Evolutionary conservation across 352 stramenopile species (phyloP).

Genomic region (Peronospora belbahrii): DNA sequence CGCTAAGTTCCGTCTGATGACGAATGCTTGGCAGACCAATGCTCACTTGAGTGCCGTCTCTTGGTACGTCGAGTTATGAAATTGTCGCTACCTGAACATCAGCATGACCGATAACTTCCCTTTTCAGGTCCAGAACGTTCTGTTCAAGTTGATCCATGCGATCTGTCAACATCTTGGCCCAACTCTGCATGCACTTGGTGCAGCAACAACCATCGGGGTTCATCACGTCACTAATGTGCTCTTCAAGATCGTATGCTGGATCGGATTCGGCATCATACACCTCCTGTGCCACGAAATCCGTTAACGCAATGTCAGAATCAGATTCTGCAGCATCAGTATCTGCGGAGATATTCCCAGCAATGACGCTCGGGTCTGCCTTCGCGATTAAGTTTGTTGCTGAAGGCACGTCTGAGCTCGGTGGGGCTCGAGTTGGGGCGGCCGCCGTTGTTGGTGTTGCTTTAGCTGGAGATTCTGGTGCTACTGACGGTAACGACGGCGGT

Average conservation of each 20-base stretch:
- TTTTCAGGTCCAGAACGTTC: constrained; percentile 16
- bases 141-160: constrained; percentile 25
- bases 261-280: constrained; percentile 3
- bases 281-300: not conserved
- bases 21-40: not conserved
- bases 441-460: not conserved
- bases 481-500: not conserved
- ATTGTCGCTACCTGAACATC: not conserved
- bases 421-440: not conserved
- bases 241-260: not conserved
- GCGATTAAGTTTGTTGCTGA: not conserved
- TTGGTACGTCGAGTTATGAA: not conserved
- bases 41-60: not conserved
- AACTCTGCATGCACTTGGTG: constrained; percentile 24
- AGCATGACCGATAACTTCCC: constrained; percentile 1
- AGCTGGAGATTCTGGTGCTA: not conserved
- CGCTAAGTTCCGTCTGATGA: not conserved
- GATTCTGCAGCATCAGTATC: constrained; percentile 1
- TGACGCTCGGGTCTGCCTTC: not conserved
- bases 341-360: not conserved
- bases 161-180: constrained; percentile 20
- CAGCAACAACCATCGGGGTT: constrained; percentile 23
- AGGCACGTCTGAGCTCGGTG: not conserved
- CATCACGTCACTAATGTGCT: constrained; percentile 22
- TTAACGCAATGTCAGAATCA: constrained; percentile 1